Evolutionary conservation across 23 red algal species (phyloP).

Genomic region (Gracilaria gracilis): DNA sequence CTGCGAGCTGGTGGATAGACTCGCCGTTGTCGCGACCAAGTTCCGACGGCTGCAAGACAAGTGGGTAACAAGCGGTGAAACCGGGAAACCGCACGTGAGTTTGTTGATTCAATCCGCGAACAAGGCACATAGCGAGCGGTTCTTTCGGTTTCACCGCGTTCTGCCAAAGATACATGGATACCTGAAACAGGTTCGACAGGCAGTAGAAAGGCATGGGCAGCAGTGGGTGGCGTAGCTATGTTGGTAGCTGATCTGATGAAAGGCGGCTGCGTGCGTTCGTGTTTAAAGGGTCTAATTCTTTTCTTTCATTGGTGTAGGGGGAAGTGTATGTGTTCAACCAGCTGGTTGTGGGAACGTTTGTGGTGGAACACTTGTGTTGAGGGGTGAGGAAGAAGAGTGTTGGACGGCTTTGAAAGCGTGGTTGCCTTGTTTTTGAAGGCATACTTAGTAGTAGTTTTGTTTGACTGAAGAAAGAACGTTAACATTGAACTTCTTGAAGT

Average conservation of each 20-base stretch:
- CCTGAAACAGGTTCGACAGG: background rate
- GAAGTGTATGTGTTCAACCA: background rate
- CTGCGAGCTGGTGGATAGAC: background rate
- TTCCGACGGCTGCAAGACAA: background rate
- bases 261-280: background rate
- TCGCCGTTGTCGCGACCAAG: background rate
- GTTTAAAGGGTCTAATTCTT: background rate
- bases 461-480: constrained; percentile 16
- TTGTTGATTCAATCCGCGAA: background rate
- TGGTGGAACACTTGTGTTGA: background rate
- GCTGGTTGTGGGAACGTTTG: background rate
- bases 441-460: constrained; percentile 1
- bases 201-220: background rate
- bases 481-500: background rate
- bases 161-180: constrained; percentile 27
- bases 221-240: background rate
- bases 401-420: background rate
- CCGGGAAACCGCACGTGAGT: background rate
- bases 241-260: background rate
- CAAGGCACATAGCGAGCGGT: background rate
- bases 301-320: background rate
- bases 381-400: background rate
- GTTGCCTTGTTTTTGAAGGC: background rate
- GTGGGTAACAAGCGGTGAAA: background rate
- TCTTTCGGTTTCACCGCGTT: background rate